phyloP scores from a whole-genome alignment of 1,284 basidiomycete genomes.

The Puccinia brachypodii region DNA sequence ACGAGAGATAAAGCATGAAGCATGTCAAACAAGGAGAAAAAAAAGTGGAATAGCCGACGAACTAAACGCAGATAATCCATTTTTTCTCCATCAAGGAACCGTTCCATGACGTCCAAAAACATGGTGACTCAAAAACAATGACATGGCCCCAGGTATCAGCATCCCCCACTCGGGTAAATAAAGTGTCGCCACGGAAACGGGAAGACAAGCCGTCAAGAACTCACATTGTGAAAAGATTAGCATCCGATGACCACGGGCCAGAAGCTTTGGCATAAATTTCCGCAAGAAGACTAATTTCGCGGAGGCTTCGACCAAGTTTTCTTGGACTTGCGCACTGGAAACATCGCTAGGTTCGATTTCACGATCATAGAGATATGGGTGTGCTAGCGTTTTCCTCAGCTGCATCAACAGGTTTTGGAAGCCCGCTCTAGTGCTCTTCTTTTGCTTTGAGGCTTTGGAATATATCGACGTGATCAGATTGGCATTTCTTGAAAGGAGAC shows the following conservation, averaged over 20 bases:
- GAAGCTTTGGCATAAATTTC: constrained; percentile 54
- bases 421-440: constrained; percentile 51
- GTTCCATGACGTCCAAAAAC: constrained; percentile 44
- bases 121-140: constrained; percentile 21
- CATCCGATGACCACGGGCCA: constrained; percentile 53
- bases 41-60: background rate
- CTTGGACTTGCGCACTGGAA: constrained; percentile 31
- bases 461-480: constrained; percentile 42
- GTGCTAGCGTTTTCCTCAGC: constrained; percentile 54
- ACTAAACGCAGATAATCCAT: constrained; percentile 38
- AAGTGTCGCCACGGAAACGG: background rate
- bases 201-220: constrained; percentile 43
- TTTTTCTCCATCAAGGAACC: constrained; percentile 47
- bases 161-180: background rate
- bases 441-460: constrained; percentile 49
- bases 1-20: background rate
- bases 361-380: constrained; percentile 50
- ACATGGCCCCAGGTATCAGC: background rate
- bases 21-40: background rate
- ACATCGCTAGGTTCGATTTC: constrained; percentile 45
- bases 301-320: constrained; percentile 42
- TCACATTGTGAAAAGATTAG: constrained; percentile 55
- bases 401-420: constrained; percentile 54
- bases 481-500: constrained; percentile 37
- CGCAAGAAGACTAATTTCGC: constrained; percentile 48